Percentiles rank a stretch among this genome's conserved stretches.
These are phyloP conservation scores for Termitomyces sp. DNA, from an alignment of 768 basidiomycete genomes.

Conservation along the genomic window DNA sequence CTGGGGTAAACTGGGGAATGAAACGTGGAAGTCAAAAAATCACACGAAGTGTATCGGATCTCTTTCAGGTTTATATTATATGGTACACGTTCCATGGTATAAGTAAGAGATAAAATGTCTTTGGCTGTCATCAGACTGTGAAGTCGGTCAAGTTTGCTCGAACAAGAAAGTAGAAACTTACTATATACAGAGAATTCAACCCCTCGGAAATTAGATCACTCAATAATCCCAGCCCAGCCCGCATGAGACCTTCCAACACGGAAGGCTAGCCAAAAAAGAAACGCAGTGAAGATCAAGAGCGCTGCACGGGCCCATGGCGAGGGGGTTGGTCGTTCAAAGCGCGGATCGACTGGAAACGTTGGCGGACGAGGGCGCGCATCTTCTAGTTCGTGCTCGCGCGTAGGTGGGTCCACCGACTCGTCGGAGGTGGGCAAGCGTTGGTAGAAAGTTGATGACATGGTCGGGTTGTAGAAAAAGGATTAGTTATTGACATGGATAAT, in stretches of 20 bases:
- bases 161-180: neutral
- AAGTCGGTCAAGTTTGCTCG: neutral
- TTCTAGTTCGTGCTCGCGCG: constrained; percentile 10
- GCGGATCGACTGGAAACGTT: constrained; percentile 13
- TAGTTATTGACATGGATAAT: neutral
- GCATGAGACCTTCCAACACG: constrained; percentile 18
- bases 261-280: constrained; percentile 16
- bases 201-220: neutral
- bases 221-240: constrained; percentile 12
- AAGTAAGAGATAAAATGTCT: neutral
- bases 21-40: neutral
- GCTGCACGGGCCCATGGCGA: constrained; percentile 16
- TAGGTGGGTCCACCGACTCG: constrained; percentile 2
- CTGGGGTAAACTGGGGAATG: no score
- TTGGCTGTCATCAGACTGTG: neutral
- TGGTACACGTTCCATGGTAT: neutral
- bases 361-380: constrained; percentile 13
- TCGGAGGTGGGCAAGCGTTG: constrained; percentile 13
- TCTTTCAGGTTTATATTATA: neutral
- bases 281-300: constrained; percentile 11
- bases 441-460: constrained; percentile 13
- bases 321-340: constrained; percentile 15
- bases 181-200: neutral
- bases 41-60: neutral
- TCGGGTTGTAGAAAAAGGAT: neutral